Evolutionary conservation across 1,139 yeast genomes (phyloP), one percentile per base, ranked within the genome.

Genomic region (Hyphopichia pseudoburtonii): DNA sequence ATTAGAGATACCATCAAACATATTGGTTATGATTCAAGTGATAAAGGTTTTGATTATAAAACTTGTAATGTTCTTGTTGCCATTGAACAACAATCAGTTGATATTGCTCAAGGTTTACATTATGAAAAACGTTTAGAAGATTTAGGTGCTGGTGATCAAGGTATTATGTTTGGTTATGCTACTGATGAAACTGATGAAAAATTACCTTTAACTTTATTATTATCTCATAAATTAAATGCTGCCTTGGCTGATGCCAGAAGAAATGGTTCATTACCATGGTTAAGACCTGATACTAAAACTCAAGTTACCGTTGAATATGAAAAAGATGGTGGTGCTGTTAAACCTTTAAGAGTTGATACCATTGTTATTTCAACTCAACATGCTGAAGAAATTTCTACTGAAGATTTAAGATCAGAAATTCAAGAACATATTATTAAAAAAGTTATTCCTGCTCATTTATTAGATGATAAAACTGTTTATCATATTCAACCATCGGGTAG

Each of bases 61-160:
- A 92, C 99, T 56, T 92, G 98, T 81, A 92, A 92, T 72, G 97
- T 92, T 44, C 78, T 94, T 53, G 98, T 92, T 51, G 98, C 98
- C 66, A 89, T 92, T 69, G 99, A 92, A 78, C 97, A 92, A 75
- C 98, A 92, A 75, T 89, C 97, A 40, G 95, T 96, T 55, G 99
- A 92, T 73, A 92, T 92, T 57, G 98, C 98, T 48, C 97, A 92
- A 76, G 98, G 98, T 78, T 82, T 92, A 62, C 98, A 92, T 72
- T 87, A 86, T 73, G 97, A 92, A 69, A 80, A 89, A 74, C 94
- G 96, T 44, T 78, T 92, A 53, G 99, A 92, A 77, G 95, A 92
- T 44, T 82, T 92, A 62, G 99, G 98, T 69, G 98, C 99, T 51
- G 99, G 99, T 83, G 99, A 92, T 76, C 99, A 92, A 76, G 97